phyloP scores from a whole-genome alignment of 257 asterid species.

The Salvia miltiorrhiza region DNA sequence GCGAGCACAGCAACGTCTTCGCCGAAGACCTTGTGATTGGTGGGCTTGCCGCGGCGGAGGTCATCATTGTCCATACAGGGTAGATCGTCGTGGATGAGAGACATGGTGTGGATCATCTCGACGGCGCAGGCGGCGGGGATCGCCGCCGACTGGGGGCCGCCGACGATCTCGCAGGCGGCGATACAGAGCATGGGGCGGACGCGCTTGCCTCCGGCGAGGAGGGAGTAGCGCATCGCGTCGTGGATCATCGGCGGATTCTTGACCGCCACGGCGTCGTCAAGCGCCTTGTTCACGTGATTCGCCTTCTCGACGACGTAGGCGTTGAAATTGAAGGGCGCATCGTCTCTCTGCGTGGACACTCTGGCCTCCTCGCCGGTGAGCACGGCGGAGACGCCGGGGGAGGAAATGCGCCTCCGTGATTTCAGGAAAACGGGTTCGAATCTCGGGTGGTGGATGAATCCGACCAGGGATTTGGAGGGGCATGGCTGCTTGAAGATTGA shows the following conservation, averaged over 20 bases:
- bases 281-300: conserved; percentile 40
- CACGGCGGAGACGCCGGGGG: conserved; percentile 21
- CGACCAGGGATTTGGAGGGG: conserved; percentile 17
- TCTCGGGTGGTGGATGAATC: conserved; percentile 1
- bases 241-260: conserved; percentile 54
- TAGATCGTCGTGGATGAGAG: conserved; percentile 68
- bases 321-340: conserved; percentile 39
- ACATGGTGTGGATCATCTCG: conserved; percentile 86
- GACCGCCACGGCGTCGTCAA: conserved; percentile 51
- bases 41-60: conserved; percentile 77
- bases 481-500: conserved; percentile 23
- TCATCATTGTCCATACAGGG: conserved; percentile 83
- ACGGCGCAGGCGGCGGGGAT: conserved; percentile 80
- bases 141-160: conserved; percentile 54
- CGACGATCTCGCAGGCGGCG: conserved; percentile 76
- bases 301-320: conserved; percentile 52
- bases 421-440: conserved; percentile 9
- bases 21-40: conserved; percentile 67
- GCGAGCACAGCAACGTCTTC: conserved; percentile 77
- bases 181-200: conserved; percentile 73
- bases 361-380: conserved; percentile 31
- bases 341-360: conserved; percentile 1
- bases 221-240: conserved; percentile 73
- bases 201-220: conserved; percentile 72
- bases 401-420: conserved; percentile 2